Evolutionary conservation across 2,329 filamentous ascomycete species (phyloP).

Genomic region (Xylariaceae sp.): DNA sequence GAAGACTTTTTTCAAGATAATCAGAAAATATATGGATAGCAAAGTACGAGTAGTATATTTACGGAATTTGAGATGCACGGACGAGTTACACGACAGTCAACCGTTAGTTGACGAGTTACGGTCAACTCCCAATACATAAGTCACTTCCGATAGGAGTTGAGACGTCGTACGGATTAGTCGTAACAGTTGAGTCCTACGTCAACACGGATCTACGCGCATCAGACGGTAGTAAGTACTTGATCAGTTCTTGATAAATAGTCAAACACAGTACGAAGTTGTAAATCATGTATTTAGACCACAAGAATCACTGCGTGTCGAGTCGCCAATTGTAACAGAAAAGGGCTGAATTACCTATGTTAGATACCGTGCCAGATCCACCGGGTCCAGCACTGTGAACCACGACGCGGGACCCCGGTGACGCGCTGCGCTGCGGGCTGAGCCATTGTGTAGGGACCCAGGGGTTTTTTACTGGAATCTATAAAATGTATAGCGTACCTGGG

Average conservation of each 20-base stretch:
- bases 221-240: too few species aligned
- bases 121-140: neutral
- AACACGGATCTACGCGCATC: too few species aligned
- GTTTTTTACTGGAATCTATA: conserved; percentile 7
- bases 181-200: too few species aligned
- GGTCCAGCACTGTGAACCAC: conserved; percentile 12
- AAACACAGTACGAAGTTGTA: too few species aligned
- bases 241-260: too few species aligned
- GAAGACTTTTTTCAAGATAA: too few species aligned
- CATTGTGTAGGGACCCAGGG: conserved; percentile 8
- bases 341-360: neutral
- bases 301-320: too few species aligned
- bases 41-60: neutral
- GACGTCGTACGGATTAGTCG: too few species aligned
- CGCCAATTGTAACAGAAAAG: too few species aligned
- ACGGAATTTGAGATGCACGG: neutral
- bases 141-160: neutral
- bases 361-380: conserved; percentile 5
- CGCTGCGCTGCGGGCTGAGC: conserved; percentile 9
- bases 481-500: conserved; percentile 7
- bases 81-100: neutral
- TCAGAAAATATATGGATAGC: too few species aligned
- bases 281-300: too few species aligned
- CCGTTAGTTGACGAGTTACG: neutral
- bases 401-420: conserved; percentile 18